Evolutionary conservation across 140 eudicot species (phyloP), one percentile per base, ranked within the genome.

Genomic region (Flaveria floridana): DNA sequence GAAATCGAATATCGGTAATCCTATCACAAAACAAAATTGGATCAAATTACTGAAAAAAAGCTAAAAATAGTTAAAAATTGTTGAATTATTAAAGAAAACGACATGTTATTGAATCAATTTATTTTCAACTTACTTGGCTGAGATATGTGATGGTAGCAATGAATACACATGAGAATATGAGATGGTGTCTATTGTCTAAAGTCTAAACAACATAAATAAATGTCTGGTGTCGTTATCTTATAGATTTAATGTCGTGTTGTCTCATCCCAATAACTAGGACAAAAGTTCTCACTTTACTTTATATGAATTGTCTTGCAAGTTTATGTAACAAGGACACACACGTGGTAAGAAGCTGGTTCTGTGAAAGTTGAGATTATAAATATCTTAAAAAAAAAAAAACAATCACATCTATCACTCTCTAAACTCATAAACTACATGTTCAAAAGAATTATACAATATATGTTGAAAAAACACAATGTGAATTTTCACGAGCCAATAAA

Each of bases 171-270:
- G 70, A 28, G 34, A 28, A 28, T 28, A 23, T 57, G 47, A 7
- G 50, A 44, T 44, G 50, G 14, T 7, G 28, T 19, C 20, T 55
- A 55, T 3, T 55, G 12, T 7, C 70, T n/a, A 65, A 30, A 65
- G 70, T 65, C 50, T 34, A 65, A 7, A 65, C 0, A 30, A 64
- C 50, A 65, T 65, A 65, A 65, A 30, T 65, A 9, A 37, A 34
- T n/a, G 25, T 50, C 23, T 6, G 37, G 50, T 65, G 70, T 65
- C 70, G 47, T 64, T 64, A 34, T 64, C 69, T 1, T n/a, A 30
- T 30, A 21, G 70, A 65, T 65, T 65, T 65, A 65, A 34, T 65
- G 50, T 64, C 25, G 8, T 14, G 48, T 65, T 65, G 70, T 65
- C 70, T 37, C 7, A 8, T 65, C 70, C 50, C 68, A 30, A 34